Percentiles rank a stretch among this genome's conserved stretches.
phyloP scores from a whole-genome alignment of 495 filamentous ascomycete genomes.

The Geopyxis carbonaria region DNA sequence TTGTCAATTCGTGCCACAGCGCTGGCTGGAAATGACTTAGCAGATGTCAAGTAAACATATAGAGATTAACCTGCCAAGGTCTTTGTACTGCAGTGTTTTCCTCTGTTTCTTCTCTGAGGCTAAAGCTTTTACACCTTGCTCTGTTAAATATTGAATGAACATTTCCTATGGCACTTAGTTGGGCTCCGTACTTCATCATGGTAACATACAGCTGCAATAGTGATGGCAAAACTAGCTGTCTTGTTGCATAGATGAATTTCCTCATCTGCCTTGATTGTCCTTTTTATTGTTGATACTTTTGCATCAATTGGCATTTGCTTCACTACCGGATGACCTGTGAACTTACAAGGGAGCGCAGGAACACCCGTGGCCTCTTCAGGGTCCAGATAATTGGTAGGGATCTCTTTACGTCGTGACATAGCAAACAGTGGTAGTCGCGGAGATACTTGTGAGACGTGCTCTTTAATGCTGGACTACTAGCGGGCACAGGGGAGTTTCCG shows the following conservation, averaged over 20 bases:
- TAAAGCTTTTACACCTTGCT: conserved; percentile 72
- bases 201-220: conserved; percentile 57
- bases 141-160: conserved; percentile 84
- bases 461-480: too few relatives aligned
- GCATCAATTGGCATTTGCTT: not conserved
- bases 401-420: too few relatives aligned
- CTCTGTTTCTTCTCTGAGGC: conserved; percentile 80
- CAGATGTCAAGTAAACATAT: not conserved
- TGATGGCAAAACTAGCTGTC: conserved; percentile 87
- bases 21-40: conserved; percentile 37
- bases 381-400: conserved; percentile 1
- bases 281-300: conserved; percentile 77
- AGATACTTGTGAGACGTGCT: too few relatives aligned
- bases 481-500: too few relatives aligned
- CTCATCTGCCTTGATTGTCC: conserved; percentile 75
- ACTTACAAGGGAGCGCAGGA: conserved; percentile 68
- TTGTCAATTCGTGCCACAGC: conserved; percentile 81
- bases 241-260: conserved; percentile 73
- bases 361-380: conserved; percentile 66
- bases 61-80: conserved; percentile 44
- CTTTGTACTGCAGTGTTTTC: conserved; percentile 89
- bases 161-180: conserved; percentile 48
- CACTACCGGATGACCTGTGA: too few relatives aligned
- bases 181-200: not conserved
- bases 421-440: too few relatives aligned